phyloP scores from a whole-genome alignment of 371 early-diverging fungal species.

The Apophysomyces elegans region DNA sequence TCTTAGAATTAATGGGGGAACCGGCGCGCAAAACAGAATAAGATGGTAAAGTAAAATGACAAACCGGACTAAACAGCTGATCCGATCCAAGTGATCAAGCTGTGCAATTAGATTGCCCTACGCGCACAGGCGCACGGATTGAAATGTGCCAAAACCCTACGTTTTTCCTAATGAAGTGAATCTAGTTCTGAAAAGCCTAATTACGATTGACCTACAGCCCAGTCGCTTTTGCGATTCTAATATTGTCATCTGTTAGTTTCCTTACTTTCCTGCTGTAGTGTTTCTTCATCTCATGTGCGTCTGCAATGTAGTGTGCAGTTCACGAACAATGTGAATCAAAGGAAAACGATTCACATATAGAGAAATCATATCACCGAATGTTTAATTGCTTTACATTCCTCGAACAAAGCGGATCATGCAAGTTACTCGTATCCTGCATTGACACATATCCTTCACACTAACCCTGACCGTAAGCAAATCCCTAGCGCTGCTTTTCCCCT shows the following conservation, averaged over 20 bases:
- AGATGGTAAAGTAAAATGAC: neutral
- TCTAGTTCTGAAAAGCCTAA: constrained; percentile 2
- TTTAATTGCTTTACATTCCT: no score
- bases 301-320: no score
- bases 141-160: neutral
- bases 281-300: no score
- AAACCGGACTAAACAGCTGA: neutral
- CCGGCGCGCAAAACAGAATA: neutral
- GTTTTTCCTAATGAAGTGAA: constrained; percentile 7
- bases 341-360: no score
- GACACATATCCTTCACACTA: no score
- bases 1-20: neutral
- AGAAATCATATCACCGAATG: no score
- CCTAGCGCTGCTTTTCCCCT: no score
- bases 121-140: constrained; percentile 1
- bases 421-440: no score
- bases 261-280: neutral
- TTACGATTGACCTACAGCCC: neutral
- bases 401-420: no score
- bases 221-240: constrained; percentile 4
- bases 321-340: no score
- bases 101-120: neutral
- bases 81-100: neutral
- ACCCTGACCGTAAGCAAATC: no score
- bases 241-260: neutral